Percentiles rank a stretch among this genome's conserved stretches.
These are phyloP conservation scores for Austroboletus novae-zelandiae DNA, from an alignment of 1,284 basidiomycete species.

Conservation along the genomic window DNA sequence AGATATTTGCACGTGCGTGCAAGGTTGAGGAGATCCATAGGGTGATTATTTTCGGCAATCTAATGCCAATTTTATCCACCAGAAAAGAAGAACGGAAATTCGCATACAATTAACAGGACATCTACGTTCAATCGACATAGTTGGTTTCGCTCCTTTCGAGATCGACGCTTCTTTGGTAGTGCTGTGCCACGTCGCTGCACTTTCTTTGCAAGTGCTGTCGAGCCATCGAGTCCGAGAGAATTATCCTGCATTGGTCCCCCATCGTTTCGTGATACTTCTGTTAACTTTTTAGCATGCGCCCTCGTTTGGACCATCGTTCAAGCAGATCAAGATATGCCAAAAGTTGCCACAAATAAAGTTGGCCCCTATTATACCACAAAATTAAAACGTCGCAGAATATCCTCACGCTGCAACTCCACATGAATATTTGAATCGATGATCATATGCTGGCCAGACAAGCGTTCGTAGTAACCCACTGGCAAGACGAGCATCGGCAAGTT, in stretches of 20 bases:
- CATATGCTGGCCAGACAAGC: too few species aligned
- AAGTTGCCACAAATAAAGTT: too few species aligned
- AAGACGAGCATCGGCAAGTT: too few species aligned
- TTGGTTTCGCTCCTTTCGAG: neutral
- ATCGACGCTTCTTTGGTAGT: neutral
- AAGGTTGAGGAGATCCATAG: constrained; percentile 23
- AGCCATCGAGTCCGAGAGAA: neutral
- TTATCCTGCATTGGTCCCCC: neutral
- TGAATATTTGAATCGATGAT: too few species aligned
- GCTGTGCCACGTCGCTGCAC: neutral
- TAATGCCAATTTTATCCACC: neutral
- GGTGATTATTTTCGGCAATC: constrained; percentile 9
- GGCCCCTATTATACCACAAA: too few species aligned
- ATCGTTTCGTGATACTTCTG: neutral
- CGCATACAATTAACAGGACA: constrained; percentile 9
- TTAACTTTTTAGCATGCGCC: neutral
- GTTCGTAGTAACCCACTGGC: too few species aligned
- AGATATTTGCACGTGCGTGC: constrained; percentile 23
- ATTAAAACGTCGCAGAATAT: too few species aligned
- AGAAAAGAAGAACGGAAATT: neutral
- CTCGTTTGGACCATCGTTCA: constrained; percentile 5
- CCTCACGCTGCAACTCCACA: too few species aligned
- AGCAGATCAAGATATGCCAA: neutral
- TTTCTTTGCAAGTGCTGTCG: neutral
- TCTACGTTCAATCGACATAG: constrained; percentile 12